phyloP scores from a whole-genome alignment of 2,329 filamentous ascomycete genomes.

The Phoma sp. region DNA sequence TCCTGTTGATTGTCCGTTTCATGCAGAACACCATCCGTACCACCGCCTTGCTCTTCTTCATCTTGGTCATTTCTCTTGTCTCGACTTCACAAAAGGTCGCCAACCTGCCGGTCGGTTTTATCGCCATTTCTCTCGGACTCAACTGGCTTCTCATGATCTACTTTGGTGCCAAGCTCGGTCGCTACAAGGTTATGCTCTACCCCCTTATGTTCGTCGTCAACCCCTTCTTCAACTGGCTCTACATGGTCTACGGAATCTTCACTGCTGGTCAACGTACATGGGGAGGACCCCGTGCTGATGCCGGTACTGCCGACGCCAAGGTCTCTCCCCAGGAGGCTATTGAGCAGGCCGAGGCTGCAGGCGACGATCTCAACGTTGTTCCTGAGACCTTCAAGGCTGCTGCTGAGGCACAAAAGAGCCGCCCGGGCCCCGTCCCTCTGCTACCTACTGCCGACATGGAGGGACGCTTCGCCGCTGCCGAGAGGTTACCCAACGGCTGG shows the following conservation, averaged over 20 bases:
- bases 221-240: conserved; percentile 97
- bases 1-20: conserved; percentile 85
- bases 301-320: conserved; percentile 75
- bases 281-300: conserved; percentile 92
- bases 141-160: conserved; percentile 98
- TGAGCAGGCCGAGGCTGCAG: conserved; percentile 76
- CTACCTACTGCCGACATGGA: conserved; percentile 77
- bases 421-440: conserved; percentile 65
- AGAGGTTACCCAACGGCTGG: conserved; percentile 70
- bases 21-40: conserved; percentile 97
- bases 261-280: conserved; percentile 93
- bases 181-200: conserved; percentile 95
- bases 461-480: conserved; percentile 77
- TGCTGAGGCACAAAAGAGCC: conserved; percentile 53
- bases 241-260: conserved; percentile 97
- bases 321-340: conserved; percentile 85
- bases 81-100: conserved; percentile 80
- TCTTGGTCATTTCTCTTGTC: conserved; percentile 85
- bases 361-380: conserved; percentile 88
- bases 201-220: conserved; percentile 95
- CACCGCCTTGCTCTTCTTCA: conserved; percentile 91
- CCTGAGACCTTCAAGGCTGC: conserved; percentile 78
- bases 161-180: conserved; percentile 83
- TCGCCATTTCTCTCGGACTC: conserved; percentile 86
- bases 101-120: conserved; percentile 89